These are phyloP conservation scores for Sungouiella blattae DNA, from an alignment of 805 yeast genomes.

Conservation along the genomic window DNA sequence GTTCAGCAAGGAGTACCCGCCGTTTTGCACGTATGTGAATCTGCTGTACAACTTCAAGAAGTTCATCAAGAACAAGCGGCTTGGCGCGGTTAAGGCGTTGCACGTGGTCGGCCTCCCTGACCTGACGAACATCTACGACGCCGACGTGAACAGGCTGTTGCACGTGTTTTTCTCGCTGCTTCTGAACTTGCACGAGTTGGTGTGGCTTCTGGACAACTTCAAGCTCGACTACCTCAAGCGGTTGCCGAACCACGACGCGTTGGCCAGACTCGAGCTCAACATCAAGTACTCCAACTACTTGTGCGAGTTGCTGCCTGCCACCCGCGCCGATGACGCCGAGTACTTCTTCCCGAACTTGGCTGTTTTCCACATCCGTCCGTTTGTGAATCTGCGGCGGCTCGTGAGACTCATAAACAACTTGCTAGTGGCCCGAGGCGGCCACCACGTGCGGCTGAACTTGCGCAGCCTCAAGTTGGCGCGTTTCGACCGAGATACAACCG, in stretches of 20 bases:
- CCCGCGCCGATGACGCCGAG: not conserved
- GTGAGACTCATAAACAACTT: conserved; percentile 17
- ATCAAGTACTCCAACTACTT: conserved; percentile 24
- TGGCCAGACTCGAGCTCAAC: conserved; percentile 27
- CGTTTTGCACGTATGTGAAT: conserved; percentile 29
- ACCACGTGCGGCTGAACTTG: conserved; percentile 11
- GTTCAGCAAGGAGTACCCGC: conserved; percentile 21
- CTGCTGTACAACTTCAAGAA: conserved; percentile 38
- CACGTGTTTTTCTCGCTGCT: conserved; percentile 23
- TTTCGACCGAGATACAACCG: conserved; percentile 14
- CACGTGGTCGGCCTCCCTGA: conserved; percentile 40
- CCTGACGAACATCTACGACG: conserved; percentile 35
- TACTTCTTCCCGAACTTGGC: conserved; percentile 24
- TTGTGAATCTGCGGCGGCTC: conserved; percentile 24
- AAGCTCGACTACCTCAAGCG: conserved; percentile 23
- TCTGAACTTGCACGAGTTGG: conserved; percentile 23
- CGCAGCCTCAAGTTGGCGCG: conserved; percentile 19
- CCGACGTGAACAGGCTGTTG: conserved; percentile 24
- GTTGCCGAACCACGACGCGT: conserved; percentile 25
- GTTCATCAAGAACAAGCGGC: conserved; percentile 13
- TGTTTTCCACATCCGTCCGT: conserved; percentile 35
- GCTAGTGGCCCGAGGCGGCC: conserved; percentile 7
- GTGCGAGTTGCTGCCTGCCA: conserved; percentile 8
- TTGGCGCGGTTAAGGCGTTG: conserved; percentile 19
- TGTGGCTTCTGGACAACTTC: conserved; percentile 32